phyloP scores from a whole-genome alignment of 1,284 basidiomycete genomes.

The Ustilago loliicola region DNA sequence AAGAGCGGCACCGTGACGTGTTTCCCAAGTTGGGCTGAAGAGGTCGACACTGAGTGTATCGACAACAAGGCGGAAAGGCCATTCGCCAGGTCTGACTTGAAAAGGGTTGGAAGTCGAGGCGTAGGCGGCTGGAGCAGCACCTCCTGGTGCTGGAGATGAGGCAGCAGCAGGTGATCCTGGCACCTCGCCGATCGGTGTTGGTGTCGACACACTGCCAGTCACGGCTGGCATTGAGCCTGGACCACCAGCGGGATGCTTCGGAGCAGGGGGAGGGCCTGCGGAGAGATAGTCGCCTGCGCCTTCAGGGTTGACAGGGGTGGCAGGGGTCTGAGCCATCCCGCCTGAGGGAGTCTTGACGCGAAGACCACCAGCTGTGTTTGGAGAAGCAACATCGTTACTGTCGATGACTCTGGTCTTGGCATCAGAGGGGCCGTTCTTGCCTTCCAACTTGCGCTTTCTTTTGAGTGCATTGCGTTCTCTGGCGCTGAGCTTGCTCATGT shows the following conservation, averaged over 20 bases:
- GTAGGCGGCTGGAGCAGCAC: constrained; percentile 40
- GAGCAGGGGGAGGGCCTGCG: constrained; percentile 33
- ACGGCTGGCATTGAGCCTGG: constrained; percentile 46
- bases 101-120: constrained; percentile 54
- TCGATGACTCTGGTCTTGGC: constrained; percentile 54
- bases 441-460: constrained; percentile 89
- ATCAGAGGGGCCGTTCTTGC: constrained; percentile 68
- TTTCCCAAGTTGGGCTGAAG: constrained; percentile 89
- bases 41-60: constrained; percentile 86
- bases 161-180: constrained; percentile 34
- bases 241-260: constrained; percentile 47
- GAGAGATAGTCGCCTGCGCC: constrained; percentile 32
- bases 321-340: constrained; percentile 28
- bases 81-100: constrained; percentile 76
- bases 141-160: constrained; percentile 34
- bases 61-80: constrained; percentile 90
- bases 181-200: constrained; percentile 41
- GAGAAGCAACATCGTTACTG: constrained; percentile 72
- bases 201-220: constrained; percentile 38
- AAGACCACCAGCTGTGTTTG: constrained; percentile 21
- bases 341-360: constrained; percentile 49
- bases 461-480: constrained; percentile 91
- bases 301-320: constrained; percentile 35
- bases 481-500: constrained; percentile 73
- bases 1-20: constrained; percentile 92